phyloP scores from a whole-genome alignment of 148 eudicot species.

The Limonium bicolor region DNA sequence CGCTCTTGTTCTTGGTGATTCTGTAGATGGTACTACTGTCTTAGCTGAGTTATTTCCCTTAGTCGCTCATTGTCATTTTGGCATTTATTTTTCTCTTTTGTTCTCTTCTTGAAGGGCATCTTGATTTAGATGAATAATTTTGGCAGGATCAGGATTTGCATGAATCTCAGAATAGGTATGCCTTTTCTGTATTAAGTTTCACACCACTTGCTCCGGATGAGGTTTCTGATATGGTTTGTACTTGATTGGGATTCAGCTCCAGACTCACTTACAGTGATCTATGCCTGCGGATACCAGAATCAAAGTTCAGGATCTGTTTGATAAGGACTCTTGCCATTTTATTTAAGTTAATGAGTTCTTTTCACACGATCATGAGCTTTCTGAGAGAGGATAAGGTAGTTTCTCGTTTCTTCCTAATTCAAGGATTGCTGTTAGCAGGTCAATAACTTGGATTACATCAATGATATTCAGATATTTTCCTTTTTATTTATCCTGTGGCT shows the following conservation, averaged over 20 bases:
- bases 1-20: too few relatives aligned
- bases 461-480: too few relatives aligned
- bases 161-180: constrained; percentile 35
- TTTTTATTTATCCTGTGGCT: too few relatives aligned
- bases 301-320: constrained; percentile 83
- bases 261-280: constrained; percentile 91
- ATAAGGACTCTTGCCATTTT: constrained; percentile 57
- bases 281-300: constrained; percentile 80
- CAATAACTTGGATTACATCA: too few relatives aligned
- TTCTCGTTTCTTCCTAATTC: neutral
- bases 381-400: constrained; percentile 56
- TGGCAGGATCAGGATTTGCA: constrained; percentile 57
- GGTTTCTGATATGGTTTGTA: constrained; percentile 12
- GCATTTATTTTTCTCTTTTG: constrained; percentile 6
- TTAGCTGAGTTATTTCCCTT: too few relatives aligned
- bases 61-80: constrained; percentile 4
- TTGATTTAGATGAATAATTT: constrained; percentile 20
- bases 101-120: constrained; percentile 9
- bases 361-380: constrained; percentile 72
- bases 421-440: too few relatives aligned
- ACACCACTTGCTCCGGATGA: constrained; percentile 1
- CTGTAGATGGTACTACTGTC: too few relatives aligned
- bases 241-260: constrained; percentile 25
- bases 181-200: constrained; percentile 1
- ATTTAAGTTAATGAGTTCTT: constrained; percentile 78